A percentile compares a stretch with the other conserved stretches of the same genome.
Conservation (phyloP, 176 grass and related monocot genomes). For the Chloris gayana region DNA sequence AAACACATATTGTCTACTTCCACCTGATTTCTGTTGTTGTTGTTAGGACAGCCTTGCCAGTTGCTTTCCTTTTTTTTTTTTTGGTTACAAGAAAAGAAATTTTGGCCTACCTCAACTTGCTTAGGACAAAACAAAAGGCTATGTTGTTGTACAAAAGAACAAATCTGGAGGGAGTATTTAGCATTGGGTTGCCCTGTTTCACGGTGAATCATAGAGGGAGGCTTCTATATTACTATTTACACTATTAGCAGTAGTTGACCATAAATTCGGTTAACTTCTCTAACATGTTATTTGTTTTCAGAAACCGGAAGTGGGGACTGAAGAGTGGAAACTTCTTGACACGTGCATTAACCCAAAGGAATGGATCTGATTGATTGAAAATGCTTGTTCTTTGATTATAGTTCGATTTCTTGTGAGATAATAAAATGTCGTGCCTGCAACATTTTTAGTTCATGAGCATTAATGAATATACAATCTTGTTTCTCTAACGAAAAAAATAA, state of each 20-base stretch:
- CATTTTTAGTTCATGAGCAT: not conserved
- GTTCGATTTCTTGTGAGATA: not conserved
- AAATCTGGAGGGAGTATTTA: not conserved
- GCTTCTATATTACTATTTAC: not conserved
- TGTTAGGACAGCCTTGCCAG: no score
- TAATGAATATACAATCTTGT: not conserved
- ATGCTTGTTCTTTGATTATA: not conserved
- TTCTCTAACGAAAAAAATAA: no score
- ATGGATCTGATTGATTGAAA: slow-evolving; percentile 60
- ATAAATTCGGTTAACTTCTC: slow-evolving; percentile 6
- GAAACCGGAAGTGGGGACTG: slow-evolving; percentile 78
- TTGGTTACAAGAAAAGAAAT: no score
- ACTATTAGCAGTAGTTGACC: not conserved
- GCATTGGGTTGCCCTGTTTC: not conserved
- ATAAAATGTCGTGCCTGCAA: not conserved
- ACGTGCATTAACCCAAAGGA: slow-evolving; percentile 91
- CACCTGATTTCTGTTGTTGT: no score
- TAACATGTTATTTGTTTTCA: slow-evolving; percentile 37
- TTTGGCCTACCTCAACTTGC: no score
- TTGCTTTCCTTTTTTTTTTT: no score
- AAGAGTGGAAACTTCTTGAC: slow-evolving; percentile 94
- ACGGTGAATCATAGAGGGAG: not conserved
- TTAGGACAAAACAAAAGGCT: no score
- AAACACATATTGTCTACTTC: not conserved
- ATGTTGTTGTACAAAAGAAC: no score